Base-by-base conservation (phyloP, 192 early-diverging fungal genomes). In the Coemansia sp. region DNA sequence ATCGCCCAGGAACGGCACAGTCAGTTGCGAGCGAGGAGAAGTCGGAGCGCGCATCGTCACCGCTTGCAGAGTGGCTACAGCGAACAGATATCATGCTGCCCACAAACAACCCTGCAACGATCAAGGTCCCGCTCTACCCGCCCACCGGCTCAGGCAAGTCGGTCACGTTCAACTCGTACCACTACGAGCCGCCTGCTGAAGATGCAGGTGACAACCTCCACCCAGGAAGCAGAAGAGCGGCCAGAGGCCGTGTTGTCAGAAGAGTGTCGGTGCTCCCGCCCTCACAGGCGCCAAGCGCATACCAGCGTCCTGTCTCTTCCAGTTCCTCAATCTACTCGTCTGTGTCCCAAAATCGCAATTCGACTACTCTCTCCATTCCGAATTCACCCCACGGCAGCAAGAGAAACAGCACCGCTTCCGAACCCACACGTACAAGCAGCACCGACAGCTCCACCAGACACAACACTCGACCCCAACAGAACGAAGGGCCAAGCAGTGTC, bases 51-150 rank as follows among this genome's bases (percentile, higher is more conserved):
- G 33, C 58, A 30, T 16, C 43, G 49, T 29, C 25, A 37, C 23
- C 43, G 71, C 55, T 81, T 61, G 63, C 63, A n/a, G 73, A 71
- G 35, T 81, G 79, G 79, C 68, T 81, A 52, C 63, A 71, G 39
- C 72, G 73, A n/a, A 72, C 79, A 7, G 73, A 75, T 51, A 62
- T 71, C 48, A 59, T 70, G 53, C 63, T 66, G 66, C 72, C 78
- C 21, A 45, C 72, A 7, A 65, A 60, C 69, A 71, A 64, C 55
- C 45, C 49, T 5, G 59, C 63, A 21, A 35, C 64, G n/a, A 52
- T 51, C 45, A 71, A 71, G 66, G 69, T 58, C 30, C 46, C 45
- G 58, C 75, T 69, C 18, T 61, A 46, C 55, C 75, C 70, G 62
- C 75, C 75, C 2, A 37, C 64, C 43, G 58, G 37, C 64, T 61